Evolutionary conservation across 2,329 filamentous ascomycete genomes (phyloP).

Genomic region (Monilinia vaccinii-corymbosi): DNA sequence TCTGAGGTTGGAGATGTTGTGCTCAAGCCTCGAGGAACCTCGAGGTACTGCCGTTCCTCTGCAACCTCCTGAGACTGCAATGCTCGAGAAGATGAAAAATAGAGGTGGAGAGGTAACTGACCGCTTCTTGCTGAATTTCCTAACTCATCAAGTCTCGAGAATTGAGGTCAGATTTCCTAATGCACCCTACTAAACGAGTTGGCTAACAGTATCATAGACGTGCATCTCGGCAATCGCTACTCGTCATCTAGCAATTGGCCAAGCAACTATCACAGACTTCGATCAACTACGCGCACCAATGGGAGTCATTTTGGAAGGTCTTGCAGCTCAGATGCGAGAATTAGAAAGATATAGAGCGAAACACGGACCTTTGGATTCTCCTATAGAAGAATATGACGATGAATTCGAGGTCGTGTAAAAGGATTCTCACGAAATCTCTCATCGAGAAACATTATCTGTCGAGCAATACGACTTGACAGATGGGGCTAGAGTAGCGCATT

Average conservation of each 20-base stretch:
- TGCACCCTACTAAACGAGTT: conserved; percentile 11
- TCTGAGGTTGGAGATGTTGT: conserved; percentile 85
- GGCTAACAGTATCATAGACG: conserved; percentile 43
- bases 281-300: conserved; percentile 73
- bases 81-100: conserved; percentile 65
- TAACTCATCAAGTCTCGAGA: conserved; percentile 90
- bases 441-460: not conserved
- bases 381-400: not conserved
- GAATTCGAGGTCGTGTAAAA: not conserved
- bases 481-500: not conserved
- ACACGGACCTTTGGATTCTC: conserved; percentile 14
- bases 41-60: conserved; percentile 45
- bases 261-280: conserved; percentile 51
- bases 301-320: conserved; percentile 54
- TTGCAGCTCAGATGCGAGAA: conserved; percentile 54
- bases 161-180: conserved; percentile 64
- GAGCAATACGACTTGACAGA: not conserved
- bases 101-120: conserved; percentile 81
- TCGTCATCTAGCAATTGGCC: conserved; percentile 68
- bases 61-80: conserved; percentile 71
- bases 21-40: conserved; percentile 72
- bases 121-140: conserved; percentile 75
- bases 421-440: not conserved
- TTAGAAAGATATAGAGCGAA: conserved; percentile 47
- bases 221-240: conserved; percentile 72